phyloP scores from a whole-genome alignment of 805 yeast species.

The Tetrapisispora fleetii region DNA sequence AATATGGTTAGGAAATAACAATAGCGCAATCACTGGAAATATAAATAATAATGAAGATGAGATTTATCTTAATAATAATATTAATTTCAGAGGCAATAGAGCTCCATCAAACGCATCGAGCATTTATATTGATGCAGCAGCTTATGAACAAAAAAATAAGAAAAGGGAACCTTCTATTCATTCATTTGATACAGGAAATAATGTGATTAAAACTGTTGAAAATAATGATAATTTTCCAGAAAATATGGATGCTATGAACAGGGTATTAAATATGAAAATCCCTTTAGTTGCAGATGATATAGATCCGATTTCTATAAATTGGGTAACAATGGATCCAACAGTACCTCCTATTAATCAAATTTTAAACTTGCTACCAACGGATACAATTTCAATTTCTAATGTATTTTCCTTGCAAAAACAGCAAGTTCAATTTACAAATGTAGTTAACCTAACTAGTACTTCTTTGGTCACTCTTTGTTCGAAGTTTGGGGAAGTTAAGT shows the following conservation, averaged over 20 bases:
- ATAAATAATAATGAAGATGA: constrained; percentile 6
- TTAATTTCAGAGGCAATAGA: constrained; percentile 16
- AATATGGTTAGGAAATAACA: constrained; percentile 3
- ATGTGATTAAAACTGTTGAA: background rate
- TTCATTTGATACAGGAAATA: constrained; percentile 7
- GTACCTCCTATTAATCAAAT: constrained; percentile 70
- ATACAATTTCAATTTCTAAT: constrained; percentile 68
- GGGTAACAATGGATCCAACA: constrained; percentile 63
- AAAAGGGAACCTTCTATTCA: constrained; percentile 4
- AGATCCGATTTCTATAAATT: constrained; percentile 46
- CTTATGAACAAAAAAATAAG: constrained; percentile 11
- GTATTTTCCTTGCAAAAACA: constrained; percentile 35
- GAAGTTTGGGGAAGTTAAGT: constrained; percentile 50
- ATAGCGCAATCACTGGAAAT: constrained; percentile 5
- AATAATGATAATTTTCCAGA: background rate
- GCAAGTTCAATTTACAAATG: constrained; percentile 45
- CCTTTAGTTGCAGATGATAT: constrained; percentile 44
- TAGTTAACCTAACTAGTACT: constrained; percentile 33
- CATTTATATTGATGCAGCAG: constrained; percentile 24
- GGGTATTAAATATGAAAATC: constrained; percentile 15
- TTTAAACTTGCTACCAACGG: constrained; percentile 60
- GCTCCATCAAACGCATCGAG: constrained; percentile 29
- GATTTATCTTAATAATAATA: constrained; percentile 1
- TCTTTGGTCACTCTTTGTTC: constrained; percentile 52
- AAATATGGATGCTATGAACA: background rate